Evolutionary conservation across 352 stramenopile species (phyloP), one percentile per base, ranked within the genome.

Genomic region (Phytophthora parvispora): DNA sequence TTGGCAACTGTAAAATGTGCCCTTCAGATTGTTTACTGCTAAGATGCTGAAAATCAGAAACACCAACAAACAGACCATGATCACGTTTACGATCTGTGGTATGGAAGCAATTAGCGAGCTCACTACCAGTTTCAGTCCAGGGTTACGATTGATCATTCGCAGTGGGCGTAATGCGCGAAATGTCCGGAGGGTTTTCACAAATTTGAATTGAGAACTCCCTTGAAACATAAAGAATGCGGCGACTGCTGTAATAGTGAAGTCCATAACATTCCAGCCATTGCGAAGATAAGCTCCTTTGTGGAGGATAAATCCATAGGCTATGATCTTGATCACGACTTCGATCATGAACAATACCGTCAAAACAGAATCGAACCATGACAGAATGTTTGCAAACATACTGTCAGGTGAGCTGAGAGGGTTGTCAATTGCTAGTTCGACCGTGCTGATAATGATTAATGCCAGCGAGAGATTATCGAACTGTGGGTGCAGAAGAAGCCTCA

Each of bases 21-120:
- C 94, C 70, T 98, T 98, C 43, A 98, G 75, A 63, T 97, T 96
- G 52, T 91, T 97, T 2, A 98, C 92, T 9, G 89, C 92, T 27
- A 97, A 20, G 51, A 98, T 98, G 28, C 89, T 90, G 58, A 98
- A 98, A 48, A 98, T 91, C 2, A 83, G 78, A 58, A 95, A 97
- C 2, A 97, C 55, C 27, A 98, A 83, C 22, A 92, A 31, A 29
- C 90, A 86, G 5, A 98, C 65, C 36, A 97, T 82, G 25, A 97
- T 81, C 10, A 97, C 90, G 68, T 97, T 95, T 27, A 92, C 18
- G 57, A 98, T 90, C 20, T 87, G 71, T 8, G 89, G 87, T 9
- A 98, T 89, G 8, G 86, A 88, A 6, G 77, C 72, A 13, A 98
- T 84, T 9, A 98, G 61, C 13, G 92, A 87, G 50, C 62, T 95